phyloP scores from a whole-genome alignment of 768 basidiomycete genomes.

The Kwoniella dendrophila region DNA sequence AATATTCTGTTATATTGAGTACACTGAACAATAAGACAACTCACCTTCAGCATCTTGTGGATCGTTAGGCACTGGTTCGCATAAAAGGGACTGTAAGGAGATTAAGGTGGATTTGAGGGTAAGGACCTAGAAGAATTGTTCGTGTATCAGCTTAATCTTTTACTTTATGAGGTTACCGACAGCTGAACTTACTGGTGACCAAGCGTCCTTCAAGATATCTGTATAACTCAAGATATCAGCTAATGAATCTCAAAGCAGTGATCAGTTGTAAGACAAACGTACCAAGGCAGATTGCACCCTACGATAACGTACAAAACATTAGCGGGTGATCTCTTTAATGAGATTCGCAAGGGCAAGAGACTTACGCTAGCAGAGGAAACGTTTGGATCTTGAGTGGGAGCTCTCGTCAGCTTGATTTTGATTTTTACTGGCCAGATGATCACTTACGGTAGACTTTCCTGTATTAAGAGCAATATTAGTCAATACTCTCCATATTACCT shows the following conservation, averaged over 20 bases:
- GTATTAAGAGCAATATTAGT: slow-evolving; percentile 2
- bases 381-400: slow-evolving; percentile 67
- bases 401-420: slow-evolving; percentile 8
- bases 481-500: neutral
- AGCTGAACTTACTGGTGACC: slow-evolving; percentile 41
- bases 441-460: slow-evolving; percentile 71
- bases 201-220: slow-evolving; percentile 65
- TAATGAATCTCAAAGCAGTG: neutral
- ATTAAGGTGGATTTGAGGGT: slow-evolving; percentile 96
- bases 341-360: neutral
- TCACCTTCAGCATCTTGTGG: slow-evolving; percentile 87
- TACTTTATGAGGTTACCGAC: no score
- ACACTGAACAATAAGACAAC: slow-evolving; percentile 7
- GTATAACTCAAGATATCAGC: neutral
- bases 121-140: slow-evolving; percentile 85
- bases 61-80: slow-evolving; percentile 91
- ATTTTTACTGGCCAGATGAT: neutral
- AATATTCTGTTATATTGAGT: neutral
- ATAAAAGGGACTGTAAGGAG: slow-evolving; percentile 87
- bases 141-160: no score
- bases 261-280: slow-evolving; percentile 54
- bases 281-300: slow-evolving; percentile 90
- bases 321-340: neutral
- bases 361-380: slow-evolving; percentile 77
- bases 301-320: neutral